Percentiles rank a stretch among this genome's conserved stretches.
Conservation (phyloP, 345 rosid species). For the Citrus unshiu region DNA sequence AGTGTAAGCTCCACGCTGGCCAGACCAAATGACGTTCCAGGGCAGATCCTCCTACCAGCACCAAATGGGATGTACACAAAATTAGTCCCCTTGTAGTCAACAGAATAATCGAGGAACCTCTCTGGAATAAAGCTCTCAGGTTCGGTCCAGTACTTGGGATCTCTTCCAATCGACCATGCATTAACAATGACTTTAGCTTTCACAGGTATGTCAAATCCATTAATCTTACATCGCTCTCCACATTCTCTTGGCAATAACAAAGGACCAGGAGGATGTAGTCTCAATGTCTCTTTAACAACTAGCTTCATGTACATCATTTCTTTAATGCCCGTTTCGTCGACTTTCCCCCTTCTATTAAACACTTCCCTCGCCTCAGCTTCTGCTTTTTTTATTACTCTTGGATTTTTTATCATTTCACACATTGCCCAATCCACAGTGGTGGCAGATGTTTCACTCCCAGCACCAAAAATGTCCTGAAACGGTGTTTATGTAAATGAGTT, state of each 20-base stretch:
- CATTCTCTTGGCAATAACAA: slow-evolving; percentile 24
- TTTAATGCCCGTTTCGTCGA: slow-evolving; percentile 15
- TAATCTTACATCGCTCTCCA: slow-evolving; percentile 3
- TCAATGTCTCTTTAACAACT: slow-evolving; percentile 25
- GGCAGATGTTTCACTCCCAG: slow-evolving; percentile 28
- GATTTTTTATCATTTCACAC: slow-evolving; percentile 26
- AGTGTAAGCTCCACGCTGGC: slow-evolving; percentile 16
- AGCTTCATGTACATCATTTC: slow-evolving; percentile 15
- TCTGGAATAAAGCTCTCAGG: slow-evolving; percentile 32
- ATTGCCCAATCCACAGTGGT: slow-evolving; percentile 28
- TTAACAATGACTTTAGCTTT: slow-evolving; percentile 28
- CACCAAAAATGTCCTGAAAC: slow-evolving; percentile 18
- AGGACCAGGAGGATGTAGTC: slow-evolving; percentile 23
- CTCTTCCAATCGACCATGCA: slow-evolving; percentile 35
- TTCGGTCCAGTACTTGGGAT: slow-evolving; percentile 30
- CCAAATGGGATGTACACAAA: slow-evolving; percentile 28
- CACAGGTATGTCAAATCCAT: slow-evolving; percentile 20
- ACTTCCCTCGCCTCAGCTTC: slow-evolving; percentile 23
- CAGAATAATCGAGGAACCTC: slow-evolving; percentile 9
- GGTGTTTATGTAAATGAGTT: not conserved
- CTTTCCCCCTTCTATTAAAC: slow-evolving; percentile 13
- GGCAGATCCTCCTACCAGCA: slow-evolving; percentile 33
- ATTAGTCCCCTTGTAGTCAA: slow-evolving; percentile 18
- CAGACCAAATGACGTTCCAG: slow-evolving; percentile 18
- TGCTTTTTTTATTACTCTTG: slow-evolving; percentile 11